Conservation (phyloP, 2,329 filamentous ascomycete species). For the Sordariomycetes sp. region DNA sequence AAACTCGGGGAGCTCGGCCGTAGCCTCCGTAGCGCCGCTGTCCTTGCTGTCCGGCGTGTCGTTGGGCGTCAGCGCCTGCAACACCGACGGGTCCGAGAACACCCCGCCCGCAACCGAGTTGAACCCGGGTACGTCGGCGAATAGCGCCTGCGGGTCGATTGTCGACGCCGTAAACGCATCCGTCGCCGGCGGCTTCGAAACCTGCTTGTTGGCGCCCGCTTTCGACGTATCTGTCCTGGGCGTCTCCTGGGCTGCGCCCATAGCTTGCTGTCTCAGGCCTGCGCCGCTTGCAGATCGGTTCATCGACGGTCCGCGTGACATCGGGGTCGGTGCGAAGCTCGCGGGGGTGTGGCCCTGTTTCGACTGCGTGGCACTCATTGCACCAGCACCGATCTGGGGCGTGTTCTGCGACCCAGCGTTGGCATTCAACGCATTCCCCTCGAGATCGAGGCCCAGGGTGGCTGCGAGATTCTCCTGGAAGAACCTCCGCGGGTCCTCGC, state of each 20-base stretch:
- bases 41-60: slow-evolving; percentile 56
- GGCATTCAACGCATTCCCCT: slow-evolving; percentile 30
- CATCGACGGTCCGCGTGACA: slow-evolving; percentile 40
- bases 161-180: slow-evolving; percentile 23
- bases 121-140: slow-evolving; percentile 26
- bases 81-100: slow-evolving; percentile 41
- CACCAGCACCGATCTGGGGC: slow-evolving; percentile 13
- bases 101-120: slow-evolving; percentile 30
- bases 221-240: background rate
- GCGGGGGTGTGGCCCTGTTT: slow-evolving; percentile 37
- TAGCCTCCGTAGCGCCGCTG: slow-evolving; percentile 46
- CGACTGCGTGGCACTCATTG: slow-evolving; percentile 30
- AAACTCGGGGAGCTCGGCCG: slow-evolving; percentile 47
- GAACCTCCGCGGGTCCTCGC: slow-evolving; percentile 43
- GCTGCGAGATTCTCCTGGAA: slow-evolving; percentile 36
- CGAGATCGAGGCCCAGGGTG: slow-evolving; percentile 38
- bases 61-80: slow-evolving; percentile 46
- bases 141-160: slow-evolving; percentile 30
- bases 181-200: slow-evolving; percentile 9
- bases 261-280: background rate
- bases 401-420: slow-evolving; percentile 13
- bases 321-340: slow-evolving; percentile 28
- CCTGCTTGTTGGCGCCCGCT: slow-evolving; percentile 12
- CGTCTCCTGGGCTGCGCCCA: background rate
- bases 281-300: slow-evolving; percentile 33